Conservation (phyloP, 352 stramenopile species). For the Globisporangium recalcitrans region DNA sequence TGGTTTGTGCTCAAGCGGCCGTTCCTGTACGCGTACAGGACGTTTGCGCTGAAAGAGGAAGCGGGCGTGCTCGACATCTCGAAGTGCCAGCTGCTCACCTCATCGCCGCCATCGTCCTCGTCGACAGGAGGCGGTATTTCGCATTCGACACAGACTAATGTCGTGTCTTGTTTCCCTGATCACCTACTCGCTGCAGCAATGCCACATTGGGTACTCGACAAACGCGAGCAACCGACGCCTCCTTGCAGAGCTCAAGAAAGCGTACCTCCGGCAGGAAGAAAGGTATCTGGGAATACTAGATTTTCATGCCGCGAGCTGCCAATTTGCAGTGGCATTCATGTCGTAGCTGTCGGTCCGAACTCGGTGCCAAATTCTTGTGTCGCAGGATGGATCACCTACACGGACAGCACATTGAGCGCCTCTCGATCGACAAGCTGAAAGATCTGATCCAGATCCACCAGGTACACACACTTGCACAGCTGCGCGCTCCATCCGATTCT, state of each 20-base stretch:
- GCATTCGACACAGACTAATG: background rate
- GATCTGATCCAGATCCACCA: constrained; percentile 58
- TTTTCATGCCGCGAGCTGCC: background rate
- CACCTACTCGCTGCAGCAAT: constrained; percentile 18
- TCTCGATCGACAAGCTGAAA: constrained; percentile 36
- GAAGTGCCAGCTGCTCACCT: constrained; percentile 49
- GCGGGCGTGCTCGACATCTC: constrained; percentile 72
- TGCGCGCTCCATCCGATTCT: background rate
- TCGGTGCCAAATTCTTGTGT: too few species aligned
- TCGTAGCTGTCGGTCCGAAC: too few species aligned
- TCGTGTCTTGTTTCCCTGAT: background rate
- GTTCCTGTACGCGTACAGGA: constrained; percentile 75
- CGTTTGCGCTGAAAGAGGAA: constrained; percentile 57
- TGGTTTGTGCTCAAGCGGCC: constrained; percentile 81
- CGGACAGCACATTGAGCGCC: constrained; percentile 30
- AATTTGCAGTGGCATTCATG: too few species aligned
- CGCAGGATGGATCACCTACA: constrained; percentile 40
- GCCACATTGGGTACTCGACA: constrained; percentile 19
- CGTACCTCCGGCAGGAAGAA: constrained; percentile 16
- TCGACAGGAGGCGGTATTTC: too few species aligned
- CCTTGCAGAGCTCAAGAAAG: constrained; percentile 9
- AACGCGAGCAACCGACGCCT: constrained; percentile 15
- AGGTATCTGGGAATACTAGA: constrained; percentile 11
- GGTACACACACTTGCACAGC: constrained; percentile 25
- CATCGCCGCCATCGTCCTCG: constrained; percentile 22